Evolutionary conservation across 305 asterid genomes (phyloP), one percentile per base, ranked within the genome.

Genomic region (Ilex paraguariensis): DNA sequence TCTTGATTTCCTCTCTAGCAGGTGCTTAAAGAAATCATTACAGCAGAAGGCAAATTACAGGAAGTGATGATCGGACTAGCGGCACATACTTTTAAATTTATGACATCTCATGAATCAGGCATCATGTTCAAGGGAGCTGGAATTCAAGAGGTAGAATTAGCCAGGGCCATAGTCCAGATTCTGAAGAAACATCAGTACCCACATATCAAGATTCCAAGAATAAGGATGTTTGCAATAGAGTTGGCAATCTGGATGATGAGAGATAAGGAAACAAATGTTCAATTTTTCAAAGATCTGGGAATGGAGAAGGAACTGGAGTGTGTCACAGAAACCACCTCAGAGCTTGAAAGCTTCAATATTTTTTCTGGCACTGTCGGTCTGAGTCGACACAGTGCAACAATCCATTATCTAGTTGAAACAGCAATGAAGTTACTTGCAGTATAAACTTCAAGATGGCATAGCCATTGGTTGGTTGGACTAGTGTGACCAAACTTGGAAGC

Each of bases 1-100:
- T 21, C 28, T 21, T 21, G 40, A 30, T n/a, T 52, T 31, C 61
- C 17, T 28, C 54, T 54, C 17, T 57, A 66, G 73, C 86, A 90
- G 99, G 82, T 93, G 46, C 90, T 87, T 31, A 84, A 77, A 73
- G 91, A 82, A n/a, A 77, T 93, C 1, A 86, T 90, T 95, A 74
- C 77, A 56, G 88, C 77, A 71, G 95, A 93, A 69, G 74, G 69
- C 74, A 93, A 87, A 71, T 48, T 86, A 62, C 97, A 83, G 64
- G 99, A 93, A 77, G 95, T 87, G 48, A 93, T 90, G 99, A 74
- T 82, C 3, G 96, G 96, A 59, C 82, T 86, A 66, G 99, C 87
- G 1, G 70, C 93, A 9, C 69, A 67, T 62, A 66, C 87, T 32
- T 86, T 93, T 87, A 83, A 71, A 68, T 74, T 84, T 16, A 80